A percentile compares a stretch with the other conserved stretches of the same genome.
These are phyloP conservation scores for Euphorbia lathyris DNA, from an alignment of 345 rosid genomes.

Conservation along the genomic window DNA sequence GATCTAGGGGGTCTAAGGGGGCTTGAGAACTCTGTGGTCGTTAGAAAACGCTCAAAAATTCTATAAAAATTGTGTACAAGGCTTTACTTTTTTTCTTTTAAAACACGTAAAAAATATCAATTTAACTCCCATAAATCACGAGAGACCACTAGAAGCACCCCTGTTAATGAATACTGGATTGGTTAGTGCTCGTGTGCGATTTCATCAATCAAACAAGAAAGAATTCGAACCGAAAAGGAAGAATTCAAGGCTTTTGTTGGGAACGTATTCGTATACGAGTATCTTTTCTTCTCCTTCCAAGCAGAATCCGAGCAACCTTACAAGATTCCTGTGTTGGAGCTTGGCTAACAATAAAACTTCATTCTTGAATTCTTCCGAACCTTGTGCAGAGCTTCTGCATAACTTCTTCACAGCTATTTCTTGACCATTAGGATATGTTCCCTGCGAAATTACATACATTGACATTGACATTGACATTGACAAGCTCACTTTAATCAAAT, in stretches of 20 bases:
- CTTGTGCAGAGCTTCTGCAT: conserved; percentile 38
- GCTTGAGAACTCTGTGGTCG: too few relatives aligned
- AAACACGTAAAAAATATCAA: too few relatives aligned
- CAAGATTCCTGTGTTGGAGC: conserved; percentile 57
- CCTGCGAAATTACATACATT: conserved; percentile 35
- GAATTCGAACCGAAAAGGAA: conserved; percentile 30
- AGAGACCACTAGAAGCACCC: too few relatives aligned
- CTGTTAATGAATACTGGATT: too few relatives aligned
- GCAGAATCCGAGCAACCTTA: conserved; percentile 43
- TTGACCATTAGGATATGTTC: conserved; percentile 33
- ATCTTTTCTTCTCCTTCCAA: conserved; percentile 40
- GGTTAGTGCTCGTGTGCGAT: too few relatives aligned
- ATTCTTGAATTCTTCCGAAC: conserved; percentile 41
- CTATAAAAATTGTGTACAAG: too few relatives aligned
- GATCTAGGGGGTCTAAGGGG: too few relatives aligned
- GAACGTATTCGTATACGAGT: conserved; percentile 46
- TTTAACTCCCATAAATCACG: too few relatives aligned
- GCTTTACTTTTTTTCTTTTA: too few relatives aligned
- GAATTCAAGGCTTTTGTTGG: conserved; percentile 38
- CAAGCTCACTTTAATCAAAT: too few relatives aligned
- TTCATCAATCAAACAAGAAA: too few relatives aligned
- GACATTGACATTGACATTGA: not conserved
- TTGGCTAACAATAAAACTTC: conserved; percentile 41
- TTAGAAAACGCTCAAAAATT: too few relatives aligned
- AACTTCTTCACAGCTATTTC: conserved; percentile 50